These are phyloP conservation scores for Ambrosia hybrid DNA, from an alignment of 140 eudicot genomes.

Conservation along the genomic window DNA sequence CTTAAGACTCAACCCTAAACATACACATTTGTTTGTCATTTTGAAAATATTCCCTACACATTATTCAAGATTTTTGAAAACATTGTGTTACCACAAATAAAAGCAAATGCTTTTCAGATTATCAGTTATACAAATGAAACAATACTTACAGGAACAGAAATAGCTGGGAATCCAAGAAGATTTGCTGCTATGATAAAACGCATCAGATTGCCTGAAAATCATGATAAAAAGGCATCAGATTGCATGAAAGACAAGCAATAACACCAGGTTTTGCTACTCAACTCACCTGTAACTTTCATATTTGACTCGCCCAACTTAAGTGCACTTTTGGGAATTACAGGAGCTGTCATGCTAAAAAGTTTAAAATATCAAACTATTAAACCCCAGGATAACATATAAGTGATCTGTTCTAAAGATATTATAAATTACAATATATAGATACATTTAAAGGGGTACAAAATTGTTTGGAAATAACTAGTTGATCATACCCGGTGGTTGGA, in stretches of 20 bases:
- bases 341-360: constrained; percentile 88
- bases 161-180: constrained; percentile 88
- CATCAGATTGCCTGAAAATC: constrained; percentile 64
- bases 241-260: neutral
- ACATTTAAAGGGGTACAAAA: neutral
- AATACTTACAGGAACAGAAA: constrained; percentile 71
- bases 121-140: neutral
- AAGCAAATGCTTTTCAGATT: constrained; percentile 4
- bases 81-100: constrained; percentile 7
- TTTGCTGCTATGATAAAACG: constrained; percentile 68
- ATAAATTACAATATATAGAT: constrained; percentile 20
- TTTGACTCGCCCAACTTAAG: constrained; percentile 77
- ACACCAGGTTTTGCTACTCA: constrained; percentile 2
- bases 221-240: constrained; percentile 1
- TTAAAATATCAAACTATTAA: constrained; percentile 15
- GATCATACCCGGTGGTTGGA: constrained; percentile 78
- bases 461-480: neutral
- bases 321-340: constrained; percentile 73
- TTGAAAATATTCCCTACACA: too few species aligned
- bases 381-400: neutral
- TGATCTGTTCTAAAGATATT: neutral
- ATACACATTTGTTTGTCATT: too few species aligned
- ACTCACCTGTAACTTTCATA: constrained; percentile 75
- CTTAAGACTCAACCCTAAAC: too few species aligned
- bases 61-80: neutral